Conservation (phyloP, 371 early-diverging fungal genomes). For the Fennellomyces sp. region DNA sequence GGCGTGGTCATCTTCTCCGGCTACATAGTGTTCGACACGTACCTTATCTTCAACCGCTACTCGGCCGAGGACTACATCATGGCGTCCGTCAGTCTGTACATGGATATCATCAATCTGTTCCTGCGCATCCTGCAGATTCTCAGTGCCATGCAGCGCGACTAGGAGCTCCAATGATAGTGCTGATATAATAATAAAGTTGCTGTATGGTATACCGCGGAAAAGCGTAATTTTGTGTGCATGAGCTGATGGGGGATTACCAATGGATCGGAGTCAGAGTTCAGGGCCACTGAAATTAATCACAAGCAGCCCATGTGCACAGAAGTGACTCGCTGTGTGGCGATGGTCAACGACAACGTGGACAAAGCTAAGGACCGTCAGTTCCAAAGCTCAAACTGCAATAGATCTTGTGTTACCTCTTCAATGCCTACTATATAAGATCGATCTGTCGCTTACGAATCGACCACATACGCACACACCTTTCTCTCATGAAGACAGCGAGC, state of each 20-base stretch:
- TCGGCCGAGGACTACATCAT: constrained; percentile 81
- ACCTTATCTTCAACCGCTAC: constrained; percentile 66
- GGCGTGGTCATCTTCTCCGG: constrained; percentile 74
- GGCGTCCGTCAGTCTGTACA: constrained; percentile 76
- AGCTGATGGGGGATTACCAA: too few species aligned
- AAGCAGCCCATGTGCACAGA: not conserved
- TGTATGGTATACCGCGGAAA: too few species aligned
- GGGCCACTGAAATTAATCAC: not conserved
- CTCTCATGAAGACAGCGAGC: not conserved
- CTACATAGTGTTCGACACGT: constrained; percentile 76
- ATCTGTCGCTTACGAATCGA: not conserved
- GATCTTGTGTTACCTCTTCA: not conserved
- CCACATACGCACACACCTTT: not conserved
- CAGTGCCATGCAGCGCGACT: constrained; percentile 31
- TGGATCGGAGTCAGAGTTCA: too few species aligned
- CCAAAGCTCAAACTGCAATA: not conserved
- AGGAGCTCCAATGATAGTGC: not conserved
- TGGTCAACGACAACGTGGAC: not conserved
- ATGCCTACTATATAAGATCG: not conserved
- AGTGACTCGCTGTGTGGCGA: not conserved
- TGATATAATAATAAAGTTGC: not conserved
- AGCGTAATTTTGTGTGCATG: too few species aligned
- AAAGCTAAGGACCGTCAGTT: not conserved
- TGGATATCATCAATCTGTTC: constrained; percentile 85
- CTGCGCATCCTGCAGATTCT: constrained; percentile 69